phyloP scores from a whole-genome alignment of 1,284 basidiomycete species.

The Malassezia pachydermatis region DNA sequence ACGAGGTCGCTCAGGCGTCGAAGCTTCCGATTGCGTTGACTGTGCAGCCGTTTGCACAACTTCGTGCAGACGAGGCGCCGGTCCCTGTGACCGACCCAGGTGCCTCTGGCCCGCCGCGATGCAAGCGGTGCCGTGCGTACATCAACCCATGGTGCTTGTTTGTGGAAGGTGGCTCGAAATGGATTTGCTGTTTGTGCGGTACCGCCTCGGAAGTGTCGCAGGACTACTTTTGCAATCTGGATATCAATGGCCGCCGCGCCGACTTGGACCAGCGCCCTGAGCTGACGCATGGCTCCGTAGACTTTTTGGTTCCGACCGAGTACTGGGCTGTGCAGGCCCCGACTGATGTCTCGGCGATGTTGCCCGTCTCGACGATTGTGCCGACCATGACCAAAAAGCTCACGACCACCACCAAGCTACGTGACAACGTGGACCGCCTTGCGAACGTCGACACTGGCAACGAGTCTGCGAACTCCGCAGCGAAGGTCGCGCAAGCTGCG shows the following conservation, averaged over 20 bases:
- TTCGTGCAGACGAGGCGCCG: conserved; percentile 55
- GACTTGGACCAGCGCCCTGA: conserved; percentile 78
- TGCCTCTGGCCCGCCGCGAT: conserved; percentile 70
- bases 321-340: conserved; percentile 64
- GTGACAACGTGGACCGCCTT: conserved; percentile 14
- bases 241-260: conserved; percentile 66
- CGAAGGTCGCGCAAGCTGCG: conserved; percentile 39
- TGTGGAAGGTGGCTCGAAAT: conserved; percentile 70
- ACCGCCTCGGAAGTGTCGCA: conserved; percentile 60
- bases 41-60: conserved; percentile 80
- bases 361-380: conserved; percentile 25
- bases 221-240: conserved; percentile 78
- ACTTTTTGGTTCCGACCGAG: conserved; percentile 71
- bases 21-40: conserved; percentile 69
- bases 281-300: conserved; percentile 79
- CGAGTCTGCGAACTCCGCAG: conserved; percentile 35
- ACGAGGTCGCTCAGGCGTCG: conserved; percentile 69
- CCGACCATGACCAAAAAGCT: conserved; percentile 29
- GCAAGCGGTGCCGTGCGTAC: conserved; percentile 76
- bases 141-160: conserved; percentile 91
- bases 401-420: conserved; percentile 33
- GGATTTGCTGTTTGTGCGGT: conserved; percentile 86
- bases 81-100: conserved; percentile 63
- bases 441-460: conserved; percentile 10
- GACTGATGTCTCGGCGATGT: conserved; percentile 20